Evolutionary conservation across 2,329 filamentous ascomycete species (phyloP).

Genomic region (Fusarium camptoceras): DNA sequence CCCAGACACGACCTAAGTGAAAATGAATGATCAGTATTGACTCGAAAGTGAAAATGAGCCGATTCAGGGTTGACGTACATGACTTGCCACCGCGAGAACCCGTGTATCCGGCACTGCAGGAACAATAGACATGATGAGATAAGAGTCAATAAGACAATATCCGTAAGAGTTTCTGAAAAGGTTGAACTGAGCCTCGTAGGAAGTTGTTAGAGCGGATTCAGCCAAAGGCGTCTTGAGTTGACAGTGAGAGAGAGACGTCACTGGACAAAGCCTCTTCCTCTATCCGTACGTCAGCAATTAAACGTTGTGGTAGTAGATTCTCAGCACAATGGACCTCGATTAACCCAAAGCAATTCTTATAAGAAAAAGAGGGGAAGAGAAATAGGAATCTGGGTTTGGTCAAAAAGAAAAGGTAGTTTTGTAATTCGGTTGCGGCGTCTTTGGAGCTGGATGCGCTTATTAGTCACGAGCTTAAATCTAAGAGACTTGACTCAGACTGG

Average conservation of each 20-base stretch:
- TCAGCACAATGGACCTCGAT: neutral
- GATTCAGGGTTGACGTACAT: conserved; percentile 80
- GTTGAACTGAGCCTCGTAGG: neutral
- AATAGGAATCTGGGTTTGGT: neutral
- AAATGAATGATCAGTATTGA: conserved; percentile 24
- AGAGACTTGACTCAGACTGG: conserved; percentile 8
- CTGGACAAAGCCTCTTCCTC: conserved; percentile 20
- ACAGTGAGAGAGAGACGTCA: conserved; percentile 25
- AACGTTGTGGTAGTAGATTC: neutral
- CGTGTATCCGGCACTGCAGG: conserved; percentile 65
- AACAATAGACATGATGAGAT: conserved; percentile 37
- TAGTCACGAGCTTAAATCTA: conserved; percentile 28
- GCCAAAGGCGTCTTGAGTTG: neutral
- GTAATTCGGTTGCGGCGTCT: conserved; percentile 11
- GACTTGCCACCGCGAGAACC: conserved; percentile 90
- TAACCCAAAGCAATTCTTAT: neutral
- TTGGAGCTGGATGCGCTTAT: conserved; percentile 22
- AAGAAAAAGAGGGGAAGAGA: neutral
- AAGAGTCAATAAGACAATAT: neutral
- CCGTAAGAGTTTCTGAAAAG: neutral
- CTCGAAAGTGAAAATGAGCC: neutral
- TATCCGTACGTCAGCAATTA: conserved; percentile 18
- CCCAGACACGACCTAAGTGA: conserved; percentile 46
- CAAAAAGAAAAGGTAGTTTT: neutral
- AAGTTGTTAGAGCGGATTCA: neutral